Conservation (phyloP, 2,329 filamentous ascomycete species). For the Akanthomyces dipterigenus region DNA sequence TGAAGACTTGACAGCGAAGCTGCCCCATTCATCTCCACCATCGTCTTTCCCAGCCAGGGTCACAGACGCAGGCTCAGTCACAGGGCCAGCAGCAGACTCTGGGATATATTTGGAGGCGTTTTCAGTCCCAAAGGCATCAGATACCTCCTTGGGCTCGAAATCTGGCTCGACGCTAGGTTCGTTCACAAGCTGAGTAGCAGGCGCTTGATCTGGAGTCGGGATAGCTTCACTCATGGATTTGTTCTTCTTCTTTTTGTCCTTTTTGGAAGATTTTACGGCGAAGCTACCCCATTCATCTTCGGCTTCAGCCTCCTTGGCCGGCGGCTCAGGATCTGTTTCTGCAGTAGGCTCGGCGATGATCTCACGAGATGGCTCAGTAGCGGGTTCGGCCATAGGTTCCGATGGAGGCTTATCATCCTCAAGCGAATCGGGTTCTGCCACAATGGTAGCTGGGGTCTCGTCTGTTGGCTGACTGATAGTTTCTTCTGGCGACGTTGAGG, state of each 20-base stretch:
- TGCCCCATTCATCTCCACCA: neutral
- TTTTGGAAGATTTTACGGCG: slow-evolving; percentile 22
- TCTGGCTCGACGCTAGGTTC: neutral
- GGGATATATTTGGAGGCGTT: neutral
- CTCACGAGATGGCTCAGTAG: neutral
- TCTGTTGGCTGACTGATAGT: neutral
- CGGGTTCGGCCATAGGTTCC: neutral
- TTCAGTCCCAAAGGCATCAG: neutral
- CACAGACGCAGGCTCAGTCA: neutral
- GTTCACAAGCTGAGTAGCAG: neutral
- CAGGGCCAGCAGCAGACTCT: neutral
- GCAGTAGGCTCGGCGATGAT: neutral
- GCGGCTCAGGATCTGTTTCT: neutral
- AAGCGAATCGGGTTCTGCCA: neutral
- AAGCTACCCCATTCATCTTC: slow-evolving; percentile 25
- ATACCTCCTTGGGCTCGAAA: neutral
- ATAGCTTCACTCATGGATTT: slow-evolving; percentile 7
- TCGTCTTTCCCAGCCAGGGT: neutral
- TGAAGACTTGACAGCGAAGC: neutral
- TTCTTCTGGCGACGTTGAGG: too few species aligned
- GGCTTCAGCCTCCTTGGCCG: slow-evolving; percentile 11
- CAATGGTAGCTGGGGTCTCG: neutral
- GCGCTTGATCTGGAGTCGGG: neutral
- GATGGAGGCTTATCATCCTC: neutral
- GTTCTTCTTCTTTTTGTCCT: slow-evolving; percentile 24